Evolutionary conservation across 1,284 basidiomycete genomes (phyloP).

Genomic region (Xanthoconium separans): DNA sequence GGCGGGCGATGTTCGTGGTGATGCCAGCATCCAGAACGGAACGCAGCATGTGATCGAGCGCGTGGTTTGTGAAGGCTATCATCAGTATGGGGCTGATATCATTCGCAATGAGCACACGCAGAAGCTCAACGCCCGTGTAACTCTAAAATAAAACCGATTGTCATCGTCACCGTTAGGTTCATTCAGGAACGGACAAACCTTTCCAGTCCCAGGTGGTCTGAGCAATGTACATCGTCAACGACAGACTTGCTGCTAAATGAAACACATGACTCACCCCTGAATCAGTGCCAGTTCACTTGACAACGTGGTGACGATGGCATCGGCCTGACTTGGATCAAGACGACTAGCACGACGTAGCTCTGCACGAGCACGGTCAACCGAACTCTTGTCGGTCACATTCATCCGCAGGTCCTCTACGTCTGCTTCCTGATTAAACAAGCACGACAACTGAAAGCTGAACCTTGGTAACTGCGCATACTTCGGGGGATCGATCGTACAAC

Average conservation of each 20-base stretch:
- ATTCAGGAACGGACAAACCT: slow-evolving; percentile 39
- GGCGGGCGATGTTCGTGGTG: slow-evolving; percentile 58
- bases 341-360: slow-evolving; percentile 45
- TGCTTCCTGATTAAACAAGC: slow-evolving; percentile 33
- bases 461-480: slow-evolving; percentile 46
- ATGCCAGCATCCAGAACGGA: slow-evolving; percentile 61
- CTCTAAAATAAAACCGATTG: slow-evolving; percentile 39
- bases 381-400: slow-evolving; percentile 18
- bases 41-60: slow-evolving; percentile 66
- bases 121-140: slow-evolving; percentile 61
- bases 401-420: slow-evolving; percentile 23
- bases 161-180: not conserved
- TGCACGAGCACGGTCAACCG: slow-evolving; percentile 37
- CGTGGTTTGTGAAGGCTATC: slow-evolving; percentile 77
- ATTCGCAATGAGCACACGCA: slow-evolving; percentile 55
- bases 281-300: slow-evolving; percentile 59
- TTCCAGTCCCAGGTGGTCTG: slow-evolving; percentile 76
- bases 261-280: slow-evolving; percentile 54
- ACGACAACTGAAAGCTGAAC: slow-evolving; percentile 50
- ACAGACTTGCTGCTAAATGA: not conserved
- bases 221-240: not conserved
- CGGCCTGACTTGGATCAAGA: slow-evolving; percentile 65
- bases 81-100: slow-evolving; percentile 55
- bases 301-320: slow-evolving; percentile 61
- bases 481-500: slow-evolving; percentile 44